Percentiles rank a stretch among this genome's conserved stretches.
Conservation (phyloP, 108 stramenopile genomes). For the Pseudonitzschia delicatissima region DNA sequence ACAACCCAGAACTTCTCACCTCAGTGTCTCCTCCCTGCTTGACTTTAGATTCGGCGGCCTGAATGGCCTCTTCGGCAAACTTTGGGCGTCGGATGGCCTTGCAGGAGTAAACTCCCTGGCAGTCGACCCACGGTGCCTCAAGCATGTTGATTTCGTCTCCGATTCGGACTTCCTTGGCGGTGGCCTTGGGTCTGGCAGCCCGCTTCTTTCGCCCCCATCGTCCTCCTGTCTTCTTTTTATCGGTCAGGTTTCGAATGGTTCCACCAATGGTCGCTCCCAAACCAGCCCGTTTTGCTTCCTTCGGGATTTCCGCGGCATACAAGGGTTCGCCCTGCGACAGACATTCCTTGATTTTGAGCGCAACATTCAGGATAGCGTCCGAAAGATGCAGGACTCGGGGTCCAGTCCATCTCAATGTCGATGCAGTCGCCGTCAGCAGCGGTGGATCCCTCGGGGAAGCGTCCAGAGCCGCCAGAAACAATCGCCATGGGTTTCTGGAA, state of each 20-base stretch:
- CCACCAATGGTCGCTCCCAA: slow-evolving; percentile 22
- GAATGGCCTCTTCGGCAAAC: slow-evolving; percentile 73
- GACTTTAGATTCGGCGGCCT: slow-evolving; percentile 28
- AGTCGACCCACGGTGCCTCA: slow-evolving; percentile 80
- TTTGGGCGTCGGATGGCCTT: slow-evolving; percentile 79
- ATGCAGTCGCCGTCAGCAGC: slow-evolving; percentile 64
- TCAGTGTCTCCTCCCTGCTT: slow-evolving; percentile 14
- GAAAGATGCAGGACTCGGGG: slow-evolving; percentile 80
- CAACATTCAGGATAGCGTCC: slow-evolving; percentile 82
- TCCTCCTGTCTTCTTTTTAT: slow-evolving; percentile 2
- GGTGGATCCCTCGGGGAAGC: slow-evolving; percentile 61
- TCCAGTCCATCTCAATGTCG: slow-evolving; percentile 85
- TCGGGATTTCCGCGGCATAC: slow-evolving; percentile 28
- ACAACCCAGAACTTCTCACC: not conserved
- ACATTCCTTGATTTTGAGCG: slow-evolving; percentile 79
- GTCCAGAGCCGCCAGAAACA: slow-evolving; percentile 50
- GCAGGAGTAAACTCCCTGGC: slow-evolving; percentile 80
- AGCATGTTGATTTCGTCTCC: slow-evolving; percentile 86
- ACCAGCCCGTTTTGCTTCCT: slow-evolving; percentile 10
- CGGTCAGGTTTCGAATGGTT: slow-evolving; percentile 24
- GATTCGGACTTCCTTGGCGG: slow-evolving; percentile 49
- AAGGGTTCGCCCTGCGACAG: slow-evolving; percentile 69
- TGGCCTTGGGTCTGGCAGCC: slow-evolving; percentile 12
- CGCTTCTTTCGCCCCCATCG: slow-evolving; percentile 6
- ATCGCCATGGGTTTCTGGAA: slow-evolving; percentile 73